phyloP scores from a whole-genome alignment of 2,329 filamentous ascomycete genomes.

The Neopestalotiopsis clavispora region DNA sequence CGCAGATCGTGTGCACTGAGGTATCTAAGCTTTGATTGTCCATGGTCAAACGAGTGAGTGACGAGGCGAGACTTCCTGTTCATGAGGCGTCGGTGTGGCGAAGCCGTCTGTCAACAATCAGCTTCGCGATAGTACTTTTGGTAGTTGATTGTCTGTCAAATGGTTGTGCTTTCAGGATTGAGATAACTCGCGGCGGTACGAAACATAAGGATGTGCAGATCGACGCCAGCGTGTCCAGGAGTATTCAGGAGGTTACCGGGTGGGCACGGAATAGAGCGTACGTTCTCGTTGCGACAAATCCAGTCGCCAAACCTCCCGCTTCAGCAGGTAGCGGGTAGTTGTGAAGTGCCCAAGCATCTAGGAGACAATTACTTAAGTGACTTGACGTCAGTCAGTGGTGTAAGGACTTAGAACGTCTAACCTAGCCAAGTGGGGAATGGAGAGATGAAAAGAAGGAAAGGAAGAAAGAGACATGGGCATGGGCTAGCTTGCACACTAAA shows the following conservation, averaged over 20 bases:
- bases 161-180: neutral
- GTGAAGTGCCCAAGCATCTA: no score
- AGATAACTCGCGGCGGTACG: neutral
- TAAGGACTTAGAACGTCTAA: no score
- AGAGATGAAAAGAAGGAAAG: no score
- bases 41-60: neutral
- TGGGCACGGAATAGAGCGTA: neutral
- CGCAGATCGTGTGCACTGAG: neutral
- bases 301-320: no score
- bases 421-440: no score
- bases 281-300: no score
- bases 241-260: neutral
- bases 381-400: neutral
- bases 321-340: no score
- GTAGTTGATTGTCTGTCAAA: neutral
- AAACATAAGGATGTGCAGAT: neutral
- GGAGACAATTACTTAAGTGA: neutral
- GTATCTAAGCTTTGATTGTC: neutral
- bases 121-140: neutral
- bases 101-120: neutral
- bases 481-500: no score
- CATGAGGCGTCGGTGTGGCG: neutral
- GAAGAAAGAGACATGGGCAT: neutral
- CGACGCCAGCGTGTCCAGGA: neutral
- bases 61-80: neutral